These are phyloP conservation scores for Apiospora pterosperma DNA, from an alignment of 2,329 filamentous ascomycete genomes.

Conservation along the genomic window DNA sequence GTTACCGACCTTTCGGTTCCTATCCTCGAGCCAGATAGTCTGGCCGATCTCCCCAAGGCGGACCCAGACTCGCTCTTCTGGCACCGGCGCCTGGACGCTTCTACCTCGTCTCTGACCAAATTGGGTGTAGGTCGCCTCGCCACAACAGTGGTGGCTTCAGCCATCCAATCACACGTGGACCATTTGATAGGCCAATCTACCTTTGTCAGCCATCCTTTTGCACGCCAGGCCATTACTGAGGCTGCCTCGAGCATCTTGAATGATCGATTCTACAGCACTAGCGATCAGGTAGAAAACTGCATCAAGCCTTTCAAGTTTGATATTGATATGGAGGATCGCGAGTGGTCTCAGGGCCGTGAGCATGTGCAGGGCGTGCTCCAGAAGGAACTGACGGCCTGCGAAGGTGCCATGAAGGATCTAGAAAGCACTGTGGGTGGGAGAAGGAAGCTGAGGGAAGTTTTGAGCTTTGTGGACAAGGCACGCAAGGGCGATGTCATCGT, in stretches of 20 bases:
- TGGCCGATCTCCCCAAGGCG: constrained; percentile 78
- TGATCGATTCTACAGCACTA: constrained; percentile 94
- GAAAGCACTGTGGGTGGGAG: constrained; percentile 77
- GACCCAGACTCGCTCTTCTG: constrained; percentile 85
- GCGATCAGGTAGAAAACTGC: constrained; percentile 96
- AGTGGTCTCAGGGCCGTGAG: constrained; percentile 83
- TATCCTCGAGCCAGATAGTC: constrained; percentile 64
- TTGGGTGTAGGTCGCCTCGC: constrained; percentile 89
- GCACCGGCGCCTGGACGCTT: constrained; percentile 91
- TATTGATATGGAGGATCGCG: constrained; percentile 86
- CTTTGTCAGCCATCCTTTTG: constrained; percentile 87
- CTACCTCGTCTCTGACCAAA: constrained; percentile 85
- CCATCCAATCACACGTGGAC: constrained; percentile 84
- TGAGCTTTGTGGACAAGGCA: constrained; percentile 86
- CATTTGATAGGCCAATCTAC: constrained; percentile 74
- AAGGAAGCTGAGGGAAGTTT: constrained; percentile 84
- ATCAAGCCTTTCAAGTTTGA: constrained; percentile 99
- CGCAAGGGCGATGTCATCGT: constrained; percentile 80
- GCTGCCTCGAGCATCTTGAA: constrained; percentile 87
- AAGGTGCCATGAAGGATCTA: constrained; percentile 70
- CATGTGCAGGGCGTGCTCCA: constrained; percentile 81
- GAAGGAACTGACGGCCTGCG: constrained; percentile 80
- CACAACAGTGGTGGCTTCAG: constrained; percentile 83
- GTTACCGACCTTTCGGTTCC: constrained; percentile 74
- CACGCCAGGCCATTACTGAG: constrained; percentile 87